Evolutionary conservation across 768 basidiomycete species (phyloP).

Genomic region (Pleurotus cornucopiae): DNA sequence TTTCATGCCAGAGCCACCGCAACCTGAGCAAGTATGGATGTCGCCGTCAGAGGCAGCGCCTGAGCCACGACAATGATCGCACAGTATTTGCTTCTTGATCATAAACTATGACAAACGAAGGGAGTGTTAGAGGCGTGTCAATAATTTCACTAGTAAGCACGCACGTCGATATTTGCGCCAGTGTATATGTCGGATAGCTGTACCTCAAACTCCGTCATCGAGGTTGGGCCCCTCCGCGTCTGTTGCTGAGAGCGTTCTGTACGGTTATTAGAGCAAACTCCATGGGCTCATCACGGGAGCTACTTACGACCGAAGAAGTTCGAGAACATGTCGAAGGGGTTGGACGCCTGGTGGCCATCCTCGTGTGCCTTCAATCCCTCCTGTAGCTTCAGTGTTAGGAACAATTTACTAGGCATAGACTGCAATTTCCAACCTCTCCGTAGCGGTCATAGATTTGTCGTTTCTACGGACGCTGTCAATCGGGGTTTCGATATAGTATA

Average conservation of each 20-base stretch:
- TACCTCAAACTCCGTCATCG: constrained; percentile 81
- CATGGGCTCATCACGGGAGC: neutral
- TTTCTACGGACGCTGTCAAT: constrained; percentile 52
- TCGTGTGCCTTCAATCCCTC: constrained; percentile 92
- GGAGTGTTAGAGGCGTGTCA: constrained; percentile 7
- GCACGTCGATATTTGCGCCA: constrained; percentile 80
- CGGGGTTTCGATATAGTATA: neutral
- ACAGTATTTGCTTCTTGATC: constrained; percentile 87
- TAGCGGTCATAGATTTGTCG: constrained; percentile 90
- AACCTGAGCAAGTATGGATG: constrained; percentile 82
- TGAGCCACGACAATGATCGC: constrained; percentile 94
- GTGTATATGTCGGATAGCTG: constrained; percentile 86
- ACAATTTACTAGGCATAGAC: neutral
- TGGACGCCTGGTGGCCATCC: constrained; percentile 74
- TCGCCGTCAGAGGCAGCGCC: constrained; percentile 89
- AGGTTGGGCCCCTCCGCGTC: constrained; percentile 70
- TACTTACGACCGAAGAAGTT: constrained; percentile 83
- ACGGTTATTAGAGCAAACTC: neutral
- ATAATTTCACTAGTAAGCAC: constrained; percentile 17
- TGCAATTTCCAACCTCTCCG: constrained; percentile 59
- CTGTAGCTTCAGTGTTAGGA: constrained; percentile 25
- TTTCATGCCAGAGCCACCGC: constrained; percentile 82
- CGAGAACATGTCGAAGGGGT: constrained; percentile 94
- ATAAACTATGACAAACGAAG: constrained; percentile 59
- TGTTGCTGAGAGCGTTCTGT: constrained; percentile 51